Percentiles rank a stretch among this genome's conserved stretches.
These are phyloP conservation scores for Durio zibethinus DNA, from an alignment of 345 rosid species.

Conservation along the genomic window DNA sequence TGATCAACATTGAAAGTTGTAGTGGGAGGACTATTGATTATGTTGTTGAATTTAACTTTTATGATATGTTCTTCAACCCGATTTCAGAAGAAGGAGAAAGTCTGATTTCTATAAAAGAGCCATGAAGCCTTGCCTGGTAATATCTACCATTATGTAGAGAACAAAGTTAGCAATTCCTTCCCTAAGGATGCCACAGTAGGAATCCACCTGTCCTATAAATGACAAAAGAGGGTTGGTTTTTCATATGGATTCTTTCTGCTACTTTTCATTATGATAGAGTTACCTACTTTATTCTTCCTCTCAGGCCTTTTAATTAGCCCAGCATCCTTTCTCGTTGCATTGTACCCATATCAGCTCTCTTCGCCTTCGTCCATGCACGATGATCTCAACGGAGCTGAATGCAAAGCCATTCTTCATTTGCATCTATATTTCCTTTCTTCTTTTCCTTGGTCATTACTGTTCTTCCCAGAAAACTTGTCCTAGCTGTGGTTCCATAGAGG, in stretches of 20 bases:
- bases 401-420: not conserved
- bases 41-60: slow-evolving; percentile 13
- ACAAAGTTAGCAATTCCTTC: slow-evolving; percentile 6
- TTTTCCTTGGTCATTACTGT: slow-evolving; percentile 14
- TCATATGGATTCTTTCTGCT: slow-evolving; percentile 26
- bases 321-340: slow-evolving; percentile 2
- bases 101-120: too few species aligned
- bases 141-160: slow-evolving; percentile 12
- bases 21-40: not conserved
- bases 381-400: slow-evolving; percentile 14
- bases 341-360: slow-evolving; percentile 7
- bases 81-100: not conserved
- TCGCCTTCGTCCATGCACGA: slow-evolving; percentile 19
- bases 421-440: slow-evolving; percentile 10
- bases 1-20: not conserved
- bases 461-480: slow-evolving; percentile 42
- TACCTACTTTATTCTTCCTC: slow-evolving; percentile 30
- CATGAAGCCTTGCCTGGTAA: too few species aligned
- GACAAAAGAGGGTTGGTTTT: slow-evolving; percentile 14
- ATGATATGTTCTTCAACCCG: slow-evolving; percentile 8
- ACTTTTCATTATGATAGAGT: slow-evolving; percentile 13
- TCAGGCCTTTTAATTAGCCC: slow-evolving; percentile 22
- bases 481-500: slow-evolving; percentile 40
- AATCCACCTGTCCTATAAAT: slow-evolving; percentile 21
- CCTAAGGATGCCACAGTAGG: not conserved